Evolutionary conservation across 805 yeast genomes (phyloP).

Genomic region (Tetrapisispora arboricola): DNA sequence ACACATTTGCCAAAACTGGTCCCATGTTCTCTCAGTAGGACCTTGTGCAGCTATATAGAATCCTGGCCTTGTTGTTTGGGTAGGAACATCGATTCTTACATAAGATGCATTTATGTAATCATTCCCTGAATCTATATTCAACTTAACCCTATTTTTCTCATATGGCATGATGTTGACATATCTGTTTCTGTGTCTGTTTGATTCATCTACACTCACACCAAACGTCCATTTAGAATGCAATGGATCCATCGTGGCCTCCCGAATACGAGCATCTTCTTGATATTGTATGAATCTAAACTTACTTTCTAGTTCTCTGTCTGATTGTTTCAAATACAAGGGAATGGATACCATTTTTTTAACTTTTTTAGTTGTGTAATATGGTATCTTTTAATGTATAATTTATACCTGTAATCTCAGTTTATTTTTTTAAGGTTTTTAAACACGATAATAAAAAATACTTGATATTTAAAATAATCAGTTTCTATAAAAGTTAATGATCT

Average conservation of each 20-base stretch:
- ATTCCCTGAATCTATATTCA: conserved; percentile 25
- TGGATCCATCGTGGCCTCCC: conserved; percentile 28
- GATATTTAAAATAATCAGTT: too few species aligned
- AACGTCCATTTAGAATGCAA: conserved; percentile 23
- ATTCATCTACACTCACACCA: conserved; percentile 18
- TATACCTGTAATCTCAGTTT: too few species aligned
- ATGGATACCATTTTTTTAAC: not conserved
- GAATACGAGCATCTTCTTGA: conserved; percentile 30
- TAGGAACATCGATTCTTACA: conserved; percentile 29
- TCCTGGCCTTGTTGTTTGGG: conserved; percentile 18
- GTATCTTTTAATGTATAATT: too few species aligned
- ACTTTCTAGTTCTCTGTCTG: conserved; percentile 14
- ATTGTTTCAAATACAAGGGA: conserved; percentile 20
- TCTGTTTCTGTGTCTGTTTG: conserved; percentile 38
- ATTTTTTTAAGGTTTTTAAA: too few species aligned
- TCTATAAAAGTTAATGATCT: too few species aligned
- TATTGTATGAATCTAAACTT: conserved; percentile 29
- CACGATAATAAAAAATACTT: too few species aligned
- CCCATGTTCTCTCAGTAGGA: conserved; percentile 61
- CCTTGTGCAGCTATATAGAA: conserved; percentile 67
- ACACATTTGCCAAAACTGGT: conserved; percentile 87
- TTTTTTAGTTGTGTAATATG: too few species aligned
- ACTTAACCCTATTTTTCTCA: conserved; percentile 45
- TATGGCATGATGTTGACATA: conserved; percentile 57
- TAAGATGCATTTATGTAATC: conserved; percentile 86